Conservation (phyloP, 2,329 filamentous ascomycete species). For the Hypoxylon sp. region DNA sequence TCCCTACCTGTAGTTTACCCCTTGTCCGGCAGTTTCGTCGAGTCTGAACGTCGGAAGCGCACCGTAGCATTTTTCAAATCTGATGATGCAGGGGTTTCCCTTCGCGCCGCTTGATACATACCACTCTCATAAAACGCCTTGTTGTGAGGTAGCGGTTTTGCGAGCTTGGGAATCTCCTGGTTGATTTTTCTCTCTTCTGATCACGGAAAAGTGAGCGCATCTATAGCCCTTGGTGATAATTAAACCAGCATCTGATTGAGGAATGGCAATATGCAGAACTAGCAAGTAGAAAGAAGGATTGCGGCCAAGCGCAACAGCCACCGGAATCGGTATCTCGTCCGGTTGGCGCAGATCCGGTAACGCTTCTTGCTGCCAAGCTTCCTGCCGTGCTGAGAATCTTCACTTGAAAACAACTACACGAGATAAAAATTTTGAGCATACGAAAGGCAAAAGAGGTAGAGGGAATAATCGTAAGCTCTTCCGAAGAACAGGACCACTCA, state of each 20-base stretch:
- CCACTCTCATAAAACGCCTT: conserved; percentile 10
- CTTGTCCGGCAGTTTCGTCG: conserved; percentile 18
- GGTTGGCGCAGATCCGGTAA: conserved; percentile 2
- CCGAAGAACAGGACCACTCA: neutral
- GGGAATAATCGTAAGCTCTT: neutral
- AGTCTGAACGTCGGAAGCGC: conserved; percentile 18
- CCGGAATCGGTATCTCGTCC: neutral
- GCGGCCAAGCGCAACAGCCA: neutral
- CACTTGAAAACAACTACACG: neutral
- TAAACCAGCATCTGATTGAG: neutral
- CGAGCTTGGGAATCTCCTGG: conserved; percentile 6
- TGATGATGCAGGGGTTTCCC: conserved; percentile 16
- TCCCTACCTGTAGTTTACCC: conserved; percentile 23
- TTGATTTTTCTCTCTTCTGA: neutral
- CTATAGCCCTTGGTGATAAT: neutral
- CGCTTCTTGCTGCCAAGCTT: conserved; percentile 1
- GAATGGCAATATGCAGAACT: neutral
- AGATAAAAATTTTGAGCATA: neutral
- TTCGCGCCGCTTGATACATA: conserved; percentile 7
- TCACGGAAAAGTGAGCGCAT: neutral
- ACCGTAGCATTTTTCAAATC: conserved; percentile 11
- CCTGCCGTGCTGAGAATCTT: neutral
- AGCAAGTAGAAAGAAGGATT: neutral
- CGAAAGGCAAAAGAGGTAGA: too few relatives aligned
- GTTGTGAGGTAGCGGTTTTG: conserved; percentile 21